Percentiles rank a stretch among this genome's conserved stretches.
phyloP scores from a whole-genome alignment of 345 rosid species.

The Salix brachista region DNA sequence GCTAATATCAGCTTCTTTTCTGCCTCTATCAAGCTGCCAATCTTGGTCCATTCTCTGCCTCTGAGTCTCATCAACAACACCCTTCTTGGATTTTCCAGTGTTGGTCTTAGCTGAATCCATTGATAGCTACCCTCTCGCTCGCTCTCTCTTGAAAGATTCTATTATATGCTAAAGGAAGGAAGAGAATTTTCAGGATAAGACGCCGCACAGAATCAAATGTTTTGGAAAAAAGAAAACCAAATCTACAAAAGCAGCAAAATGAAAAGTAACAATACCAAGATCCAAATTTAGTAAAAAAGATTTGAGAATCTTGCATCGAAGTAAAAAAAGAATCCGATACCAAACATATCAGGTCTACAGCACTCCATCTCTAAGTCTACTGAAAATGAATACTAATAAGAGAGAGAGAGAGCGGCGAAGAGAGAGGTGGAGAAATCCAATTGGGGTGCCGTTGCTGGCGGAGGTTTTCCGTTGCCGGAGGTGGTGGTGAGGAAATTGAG shows the following conservation, averaged over 20 bases:
- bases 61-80: slow-evolving; percentile 31
- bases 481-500: neutral
- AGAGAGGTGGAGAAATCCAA: slow-evolving; percentile 1
- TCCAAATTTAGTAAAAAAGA: slow-evolving; percentile 30
- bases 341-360: slow-evolving; percentile 18
- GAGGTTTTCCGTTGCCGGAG: neutral
- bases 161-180: neutral
- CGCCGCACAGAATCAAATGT: slow-evolving; percentile 24
- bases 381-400: neutral
- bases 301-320: slow-evolving; percentile 26
- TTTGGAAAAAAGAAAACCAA: neutral
- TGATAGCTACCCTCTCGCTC: slow-evolving; percentile 24
- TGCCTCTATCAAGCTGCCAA: slow-evolving; percentile 44
- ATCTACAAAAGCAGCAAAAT: neutral
- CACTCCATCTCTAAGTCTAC: slow-evolving; percentile 19
- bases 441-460: neutral
- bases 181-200: slow-evolving; percentile 17
- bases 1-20: slow-evolving; percentile 10
- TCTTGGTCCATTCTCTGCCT: slow-evolving; percentile 29
- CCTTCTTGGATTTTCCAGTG: slow-evolving; percentile 46
- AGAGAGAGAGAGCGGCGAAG: slow-evolving; percentile 29
- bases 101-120: slow-evolving; percentile 47
- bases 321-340: slow-evolving; percentile 50
- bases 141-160: slow-evolving; percentile 18
- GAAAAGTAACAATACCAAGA: slow-evolving; percentile 16